Conservation (phyloP, 2,329 filamentous ascomycete genomes). For the Gyromitra esculenta region DNA sequence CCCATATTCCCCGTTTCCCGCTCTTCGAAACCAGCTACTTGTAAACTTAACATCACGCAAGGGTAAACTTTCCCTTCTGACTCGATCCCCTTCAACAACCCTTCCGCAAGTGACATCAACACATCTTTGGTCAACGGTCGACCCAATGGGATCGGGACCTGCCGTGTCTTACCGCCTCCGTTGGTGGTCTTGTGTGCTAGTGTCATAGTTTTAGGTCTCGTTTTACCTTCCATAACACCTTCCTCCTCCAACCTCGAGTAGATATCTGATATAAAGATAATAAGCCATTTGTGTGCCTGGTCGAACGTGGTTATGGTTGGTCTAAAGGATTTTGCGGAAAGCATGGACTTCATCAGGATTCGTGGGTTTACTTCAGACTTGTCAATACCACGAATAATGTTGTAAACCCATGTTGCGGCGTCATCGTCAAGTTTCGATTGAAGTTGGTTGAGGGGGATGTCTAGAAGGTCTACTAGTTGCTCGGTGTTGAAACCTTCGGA, state of each 20-base stretch:
- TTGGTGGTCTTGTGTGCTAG: slow-evolving; percentile 27
- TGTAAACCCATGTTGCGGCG: slow-evolving; percentile 84
- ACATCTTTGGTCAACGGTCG: slow-evolving; percentile 75
- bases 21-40: slow-evolving; percentile 92
- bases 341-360: slow-evolving; percentile 96
- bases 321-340: slow-evolving; percentile 93
- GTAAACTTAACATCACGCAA: slow-evolving; percentile 87
- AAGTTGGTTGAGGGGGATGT: slow-evolving; percentile 77
- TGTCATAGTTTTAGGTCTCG: slow-evolving; percentile 72
- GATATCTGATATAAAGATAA: slow-evolving; percentile 92
- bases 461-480: slow-evolving; percentile 76
- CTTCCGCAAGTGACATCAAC: slow-evolving; percentile 78
- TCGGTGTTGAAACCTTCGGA: slow-evolving; percentile 84
- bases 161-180: slow-evolving; percentile 57
- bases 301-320: slow-evolving; percentile 81
- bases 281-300: slow-evolving; percentile 83
- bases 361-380: slow-evolving; percentile 86
- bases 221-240: slow-evolving; percentile 84
- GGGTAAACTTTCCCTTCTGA: slow-evolving; percentile 85
- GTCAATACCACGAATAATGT: slow-evolving; percentile 85
- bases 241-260: slow-evolving; percentile 90
- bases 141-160: slow-evolving; percentile 79
- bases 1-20: slow-evolving; percentile 83
- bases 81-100: slow-evolving; percentile 78
- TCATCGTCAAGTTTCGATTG: slow-evolving; percentile 83